phyloP scores from a whole-genome alignment of 208 protist genomes.

The Porcisia hertigi region DNA sequence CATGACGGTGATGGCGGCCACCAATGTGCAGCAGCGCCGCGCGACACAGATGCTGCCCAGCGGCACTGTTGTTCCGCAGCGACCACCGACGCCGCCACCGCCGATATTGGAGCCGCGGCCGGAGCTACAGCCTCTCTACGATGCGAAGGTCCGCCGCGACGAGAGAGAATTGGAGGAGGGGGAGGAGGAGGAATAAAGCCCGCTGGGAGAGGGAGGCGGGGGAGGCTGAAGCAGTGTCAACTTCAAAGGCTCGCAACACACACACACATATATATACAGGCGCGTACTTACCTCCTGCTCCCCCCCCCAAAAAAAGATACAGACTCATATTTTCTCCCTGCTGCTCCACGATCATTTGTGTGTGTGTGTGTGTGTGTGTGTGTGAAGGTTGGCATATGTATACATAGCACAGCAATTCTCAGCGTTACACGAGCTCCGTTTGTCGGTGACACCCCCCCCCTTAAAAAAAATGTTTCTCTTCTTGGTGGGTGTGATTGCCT shows the following conservation, averaged over 20 bases:
- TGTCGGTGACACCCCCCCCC: not conserved
- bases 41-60: conserved; percentile 44
- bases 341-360: not conserved
- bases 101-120: conserved; percentile 72
- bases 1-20: conserved; percentile 65
- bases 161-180: conserved; percentile 46
- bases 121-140: conserved; percentile 80
- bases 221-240: not conserved
- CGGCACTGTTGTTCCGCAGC: conserved; percentile 63
- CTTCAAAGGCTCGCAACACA: not conserved
- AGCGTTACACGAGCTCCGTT: not conserved
- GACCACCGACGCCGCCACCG: conserved; percentile 80
- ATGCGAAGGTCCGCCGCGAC: conserved; percentile 57
- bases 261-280: not conserved
- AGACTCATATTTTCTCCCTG: not conserved
- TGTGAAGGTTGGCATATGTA: not conserved
- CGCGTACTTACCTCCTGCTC: not conserved
- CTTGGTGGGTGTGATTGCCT: not conserved
- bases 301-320: not conserved
- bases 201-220: not conserved
- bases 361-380: not conserved
- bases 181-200: conserved; percentile 3
- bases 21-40: conserved; percentile 36
- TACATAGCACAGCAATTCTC: not conserved
- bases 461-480: not conserved